These are phyloP conservation scores for Lichtheimia hyalospora DNA, from an alignment of 371 early-diverging fungal species.

Conservation along the genomic window DNA sequence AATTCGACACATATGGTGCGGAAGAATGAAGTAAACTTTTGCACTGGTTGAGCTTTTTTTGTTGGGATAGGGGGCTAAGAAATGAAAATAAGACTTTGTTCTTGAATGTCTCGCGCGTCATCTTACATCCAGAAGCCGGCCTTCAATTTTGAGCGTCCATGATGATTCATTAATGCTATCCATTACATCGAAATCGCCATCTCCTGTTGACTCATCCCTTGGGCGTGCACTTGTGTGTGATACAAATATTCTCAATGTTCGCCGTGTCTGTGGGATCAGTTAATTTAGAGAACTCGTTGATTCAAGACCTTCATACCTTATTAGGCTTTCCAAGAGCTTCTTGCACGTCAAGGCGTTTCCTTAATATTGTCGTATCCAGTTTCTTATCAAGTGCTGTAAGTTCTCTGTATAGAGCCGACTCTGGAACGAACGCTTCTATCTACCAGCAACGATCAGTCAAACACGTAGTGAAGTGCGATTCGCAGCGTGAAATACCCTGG, in stretches of 20 bases:
- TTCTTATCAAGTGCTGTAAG: constrained; percentile 84
- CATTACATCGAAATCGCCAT: constrained; percentile 46
- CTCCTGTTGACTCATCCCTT: constrained; percentile 60
- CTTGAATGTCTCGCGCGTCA: not conserved
- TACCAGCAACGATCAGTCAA: not conserved
- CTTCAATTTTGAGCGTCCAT: constrained; percentile 94
- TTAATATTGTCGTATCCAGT: constrained; percentile 84
- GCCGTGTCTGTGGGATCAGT: constrained; percentile 48
- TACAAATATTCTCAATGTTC: constrained; percentile 86
- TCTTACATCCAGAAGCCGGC: constrained; percentile 74
- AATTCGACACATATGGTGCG: constrained; percentile 80
- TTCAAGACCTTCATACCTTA: constrained; percentile 48
- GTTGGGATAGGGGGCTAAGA: constrained; percentile 52
- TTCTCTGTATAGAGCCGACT: constrained; percentile 83
- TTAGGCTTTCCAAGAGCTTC: constrained; percentile 76
- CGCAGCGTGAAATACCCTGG: constrained; percentile 31
- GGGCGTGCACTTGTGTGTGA: constrained; percentile 71
- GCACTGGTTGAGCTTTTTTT: constrained; percentile 55
- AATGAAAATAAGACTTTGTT: not conserved
- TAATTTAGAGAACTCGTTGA: not conserved
- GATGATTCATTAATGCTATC: constrained; percentile 63
- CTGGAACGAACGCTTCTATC: constrained; percentile 90
- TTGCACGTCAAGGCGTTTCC: constrained; percentile 88
- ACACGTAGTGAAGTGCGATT: not conserved
- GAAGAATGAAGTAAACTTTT: constrained; percentile 89